Evolutionary conservation across 2,329 filamentous ascomycete species (phyloP).

Genomic region (Epichloe uncinata): DNA sequence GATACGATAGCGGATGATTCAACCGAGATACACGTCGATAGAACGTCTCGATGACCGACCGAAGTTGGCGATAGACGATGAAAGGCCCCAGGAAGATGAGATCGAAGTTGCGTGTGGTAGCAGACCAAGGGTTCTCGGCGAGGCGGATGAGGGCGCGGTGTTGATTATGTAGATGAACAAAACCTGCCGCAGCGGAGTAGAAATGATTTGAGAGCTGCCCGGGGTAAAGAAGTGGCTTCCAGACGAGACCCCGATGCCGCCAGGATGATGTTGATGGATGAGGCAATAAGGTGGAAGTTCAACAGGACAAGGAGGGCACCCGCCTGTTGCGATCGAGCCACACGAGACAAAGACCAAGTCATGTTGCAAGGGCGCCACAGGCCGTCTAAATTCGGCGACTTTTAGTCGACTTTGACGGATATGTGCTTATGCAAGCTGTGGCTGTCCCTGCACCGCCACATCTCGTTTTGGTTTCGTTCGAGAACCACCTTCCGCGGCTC

Average conservation of each 20-base stretch:
- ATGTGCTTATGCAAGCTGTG: too few relatives aligned
- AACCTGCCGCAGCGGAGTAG: conserved; percentile 1
- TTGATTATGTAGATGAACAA: background rate
- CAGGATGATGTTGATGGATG: conserved; percentile 1
- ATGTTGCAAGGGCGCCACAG: too few relatives aligned
- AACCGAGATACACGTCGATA: background rate
- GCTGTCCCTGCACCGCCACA: too few relatives aligned
- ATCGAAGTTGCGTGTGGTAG: background rate
- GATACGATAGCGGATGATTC: background rate
- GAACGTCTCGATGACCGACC: background rate
- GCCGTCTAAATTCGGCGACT: too few relatives aligned
- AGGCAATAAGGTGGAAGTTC: background rate
- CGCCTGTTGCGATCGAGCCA: too few relatives aligned
- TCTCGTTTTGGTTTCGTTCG: too few relatives aligned
- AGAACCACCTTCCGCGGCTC: too few relatives aligned
- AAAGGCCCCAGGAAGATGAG: background rate
- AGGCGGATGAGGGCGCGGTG: background rate
- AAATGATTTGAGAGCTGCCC: conserved; percentile 1
- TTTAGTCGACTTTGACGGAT: too few relatives aligned
- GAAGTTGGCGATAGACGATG: background rate
- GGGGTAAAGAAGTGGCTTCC: background rate
- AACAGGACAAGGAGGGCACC: background rate
- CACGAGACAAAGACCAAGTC: too few relatives aligned
- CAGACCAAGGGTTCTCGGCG: background rate
- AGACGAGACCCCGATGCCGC: conserved; percentile 3